phyloP scores from a whole-genome alignment of 805 yeast genomes.

The Candida easanensis region DNA sequence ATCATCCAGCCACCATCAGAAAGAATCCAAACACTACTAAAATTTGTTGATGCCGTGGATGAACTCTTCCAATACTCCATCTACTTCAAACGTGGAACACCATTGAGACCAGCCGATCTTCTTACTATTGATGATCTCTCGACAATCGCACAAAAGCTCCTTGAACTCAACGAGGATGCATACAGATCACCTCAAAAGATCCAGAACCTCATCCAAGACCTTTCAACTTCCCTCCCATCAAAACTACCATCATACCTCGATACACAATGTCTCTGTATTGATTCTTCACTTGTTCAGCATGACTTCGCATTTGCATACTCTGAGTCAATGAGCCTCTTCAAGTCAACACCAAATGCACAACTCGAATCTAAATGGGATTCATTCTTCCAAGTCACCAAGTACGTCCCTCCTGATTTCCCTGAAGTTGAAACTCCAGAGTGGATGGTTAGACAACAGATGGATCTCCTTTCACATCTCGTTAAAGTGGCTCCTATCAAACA shows the following conservation, averaged over 20 bases:
- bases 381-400: conserved; percentile 52
- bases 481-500: conserved; percentile 53
- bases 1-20: conserved; percentile 19
- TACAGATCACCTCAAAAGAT: conserved; percentile 45
- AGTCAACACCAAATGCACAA: conserved; percentile 9
- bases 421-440: conserved; percentile 35
- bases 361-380: conserved; percentile 55
- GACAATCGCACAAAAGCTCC: conserved; percentile 37
- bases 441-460: conserved; percentile 48
- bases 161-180: conserved; percentile 54
- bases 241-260: conserved; percentile 10
- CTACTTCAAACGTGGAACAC: conserved; percentile 31
- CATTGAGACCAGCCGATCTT: conserved; percentile 39
- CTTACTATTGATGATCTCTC: conserved; percentile 33
- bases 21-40: conserved; percentile 17
- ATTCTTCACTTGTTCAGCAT: conserved; percentile 58
- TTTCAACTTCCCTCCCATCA: conserved; percentile 39
- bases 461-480: conserved; percentile 50
- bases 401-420: conserved; percentile 43
- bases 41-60: conserved; percentile 27
- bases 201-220: conserved; percentile 37
- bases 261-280: conserved; percentile 53
- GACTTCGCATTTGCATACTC: conserved; percentile 58
- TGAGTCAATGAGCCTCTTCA: conserved; percentile 34
- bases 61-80: conserved; percentile 29